Evolutionary conservation across 1,284 basidiomycete species (phyloP).

Genomic region (Malassezia japonica): DNA sequence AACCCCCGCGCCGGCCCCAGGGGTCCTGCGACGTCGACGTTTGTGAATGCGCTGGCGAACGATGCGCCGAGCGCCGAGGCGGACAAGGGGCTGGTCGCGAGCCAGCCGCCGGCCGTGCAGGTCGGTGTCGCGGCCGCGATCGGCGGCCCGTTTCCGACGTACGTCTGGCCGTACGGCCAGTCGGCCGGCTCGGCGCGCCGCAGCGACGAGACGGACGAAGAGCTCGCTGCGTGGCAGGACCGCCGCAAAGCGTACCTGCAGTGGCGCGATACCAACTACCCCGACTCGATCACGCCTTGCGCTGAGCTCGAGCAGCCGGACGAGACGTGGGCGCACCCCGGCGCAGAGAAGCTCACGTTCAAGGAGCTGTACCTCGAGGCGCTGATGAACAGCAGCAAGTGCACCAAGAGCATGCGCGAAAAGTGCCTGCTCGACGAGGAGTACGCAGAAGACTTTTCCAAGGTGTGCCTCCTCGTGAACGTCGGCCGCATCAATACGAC

Average conservation of each 20-base stretch:
- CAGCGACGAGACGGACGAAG: conserved; percentile 32
- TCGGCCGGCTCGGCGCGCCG: conserved; percentile 31
- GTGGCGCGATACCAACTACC: conserved; percentile 16
- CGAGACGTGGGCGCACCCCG: conserved; percentile 28
- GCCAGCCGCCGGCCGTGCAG: conserved; percentile 11
- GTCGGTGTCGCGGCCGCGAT: conserved; percentile 8
- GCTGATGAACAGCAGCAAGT: conserved; percentile 66
- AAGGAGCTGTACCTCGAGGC: conserved; percentile 73
- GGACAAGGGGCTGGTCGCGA: conserved; percentile 3
- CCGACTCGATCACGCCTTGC: conserved; percentile 11
- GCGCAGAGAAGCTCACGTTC: conserved; percentile 54
- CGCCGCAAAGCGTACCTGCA: conserved; percentile 1
- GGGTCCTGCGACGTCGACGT: conserved; percentile 17
- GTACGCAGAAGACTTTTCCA: conserved; percentile 71
- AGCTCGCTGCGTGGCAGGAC: conserved; percentile 24
- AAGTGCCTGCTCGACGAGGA: conserved; percentile 69
- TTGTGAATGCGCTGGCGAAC: neutral
- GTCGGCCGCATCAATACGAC: conserved; percentile 89
- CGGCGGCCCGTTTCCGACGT: conserved; percentile 21
- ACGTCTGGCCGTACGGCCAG: conserved; percentile 40
- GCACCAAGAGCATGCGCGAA: conserved; percentile 74
- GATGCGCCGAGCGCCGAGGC: neutral
- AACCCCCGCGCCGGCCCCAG: conserved; percentile 50
- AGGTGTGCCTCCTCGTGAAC: conserved; percentile 70
- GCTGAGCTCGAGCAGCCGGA: conserved; percentile 11